phyloP scores from a whole-genome alignment of 2,329 filamentous ascomycete genomes.

The Penicillium sp. region DNA sequence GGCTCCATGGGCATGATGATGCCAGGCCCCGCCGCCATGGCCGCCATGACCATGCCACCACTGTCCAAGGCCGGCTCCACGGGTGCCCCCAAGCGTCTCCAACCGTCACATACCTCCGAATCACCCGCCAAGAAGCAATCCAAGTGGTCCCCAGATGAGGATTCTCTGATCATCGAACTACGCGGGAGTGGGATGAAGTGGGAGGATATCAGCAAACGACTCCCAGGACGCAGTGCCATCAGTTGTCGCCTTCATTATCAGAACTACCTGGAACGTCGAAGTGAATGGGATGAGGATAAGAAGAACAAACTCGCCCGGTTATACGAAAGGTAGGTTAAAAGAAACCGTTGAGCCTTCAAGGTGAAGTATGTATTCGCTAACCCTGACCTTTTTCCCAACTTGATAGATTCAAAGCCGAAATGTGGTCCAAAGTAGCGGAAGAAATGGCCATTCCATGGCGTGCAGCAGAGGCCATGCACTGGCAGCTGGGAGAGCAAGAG shows the following conservation, averaged over 20 bases:
- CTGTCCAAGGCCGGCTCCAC: constrained; percentile 33
- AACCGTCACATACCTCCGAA: constrained; percentile 50
- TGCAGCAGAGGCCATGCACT: constrained; percentile 96
- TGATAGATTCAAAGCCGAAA: constrained; percentile 87
- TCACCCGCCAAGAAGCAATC: constrained; percentile 90
- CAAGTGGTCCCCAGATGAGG: constrained; percentile 94
- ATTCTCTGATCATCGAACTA: constrained; percentile 89
- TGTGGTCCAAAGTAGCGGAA: constrained; percentile 95
- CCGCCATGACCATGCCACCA: constrained; percentile 20
- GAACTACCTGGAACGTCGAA: constrained; percentile 90
- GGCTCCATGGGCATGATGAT: constrained; percentile 22
- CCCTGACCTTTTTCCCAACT: background rate
- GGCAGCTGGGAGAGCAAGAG: constrained; percentile 89
- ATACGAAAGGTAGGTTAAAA: constrained; percentile 77
- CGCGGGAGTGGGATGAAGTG: constrained; percentile 93
- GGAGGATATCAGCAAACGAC: constrained; percentile 92
- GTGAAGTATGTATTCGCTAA: constrained; percentile 9
- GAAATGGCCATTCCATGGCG: constrained; percentile 96
- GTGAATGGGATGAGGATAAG: constrained; percentile 95
- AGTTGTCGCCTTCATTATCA: constrained; percentile 95
- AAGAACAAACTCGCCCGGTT: constrained; percentile 95
- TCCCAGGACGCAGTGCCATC: constrained; percentile 89
- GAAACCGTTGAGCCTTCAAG: background rate
- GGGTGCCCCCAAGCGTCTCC: constrained; percentile 43
- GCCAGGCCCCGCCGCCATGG: constrained; percentile 23